A percentile compares a stretch with the other conserved stretches of the same genome.
These are phyloP conservation scores for Oryza brachyantha DNA, from an alignment of 176 grass and related monocot genomes.

Conservation along the genomic window DNA sequence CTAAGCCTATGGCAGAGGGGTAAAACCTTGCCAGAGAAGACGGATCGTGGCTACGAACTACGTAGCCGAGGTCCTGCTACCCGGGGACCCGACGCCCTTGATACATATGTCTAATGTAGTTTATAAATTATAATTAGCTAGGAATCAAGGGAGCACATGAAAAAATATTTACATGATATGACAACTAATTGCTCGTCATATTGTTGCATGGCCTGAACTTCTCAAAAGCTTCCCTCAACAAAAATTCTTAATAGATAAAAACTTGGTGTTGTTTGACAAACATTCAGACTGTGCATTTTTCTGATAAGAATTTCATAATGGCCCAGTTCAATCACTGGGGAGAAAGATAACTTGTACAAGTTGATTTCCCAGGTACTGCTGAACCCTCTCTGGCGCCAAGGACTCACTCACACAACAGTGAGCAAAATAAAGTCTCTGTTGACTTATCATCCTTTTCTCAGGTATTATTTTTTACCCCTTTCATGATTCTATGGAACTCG, in stretches of 20 bases:
- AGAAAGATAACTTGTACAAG: conserved; percentile 19
- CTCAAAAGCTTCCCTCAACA: not conserved
- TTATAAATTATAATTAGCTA: not conserved
- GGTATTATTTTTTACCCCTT: conserved; percentile 14
- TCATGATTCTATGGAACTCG: not conserved
- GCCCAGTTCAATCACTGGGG: not conserved
- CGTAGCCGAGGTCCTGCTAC: too few species aligned
- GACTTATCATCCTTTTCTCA: conserved; percentile 27
- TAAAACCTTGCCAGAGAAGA: too few species aligned
- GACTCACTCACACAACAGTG: conserved; percentile 22
- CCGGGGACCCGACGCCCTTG: too few species aligned
- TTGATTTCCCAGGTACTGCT: conserved; percentile 32
- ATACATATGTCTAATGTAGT: too few species aligned
- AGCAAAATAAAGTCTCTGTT: conserved; percentile 21
- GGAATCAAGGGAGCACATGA: not conserved
- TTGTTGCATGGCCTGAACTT: not conserved
- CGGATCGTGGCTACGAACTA: too few species aligned
- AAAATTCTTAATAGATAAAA: not conserved
- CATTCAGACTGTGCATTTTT: not conserved
- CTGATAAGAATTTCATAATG: not conserved
- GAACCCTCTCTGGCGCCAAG: conserved; percentile 11
- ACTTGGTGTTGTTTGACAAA: not conserved
- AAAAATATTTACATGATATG: conserved; percentile 2
- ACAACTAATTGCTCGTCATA: not conserved
- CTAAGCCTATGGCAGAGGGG: too few species aligned